Evolutionary conservation across 23 red algal species (phyloP), one percentile per base, ranked within the genome.

Genomic region (Gracilaria domingensis): DNA sequence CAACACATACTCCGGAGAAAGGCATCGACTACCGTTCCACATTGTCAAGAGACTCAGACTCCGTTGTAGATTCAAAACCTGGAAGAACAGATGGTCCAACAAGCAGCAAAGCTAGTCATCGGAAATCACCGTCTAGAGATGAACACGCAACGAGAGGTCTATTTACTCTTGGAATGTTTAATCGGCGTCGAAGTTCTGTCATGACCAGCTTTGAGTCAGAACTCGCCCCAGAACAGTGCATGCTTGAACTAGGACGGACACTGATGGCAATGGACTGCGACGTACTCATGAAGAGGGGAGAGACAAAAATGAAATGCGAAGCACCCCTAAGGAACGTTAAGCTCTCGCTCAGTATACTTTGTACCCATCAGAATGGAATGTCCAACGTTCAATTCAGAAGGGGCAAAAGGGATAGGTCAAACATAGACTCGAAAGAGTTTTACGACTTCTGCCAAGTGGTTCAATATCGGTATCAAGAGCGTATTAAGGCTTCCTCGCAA

Each of bases 251-350:
- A 56, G 90, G 90, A 34, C 39, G 82, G 32, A 86, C 82, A 29
- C 90, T 93, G 11, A 86, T 79, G 64, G 81, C 61, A 49, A 84
- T 93, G 80, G 71, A 78, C 18, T 93, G 90, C 55, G 69, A 61
- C n/a, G 90, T 93, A 49, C 45, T 93, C 59, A 93, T 93, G 90
- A 93, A 93, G 66, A 37, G 76, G n/a, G 81, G 81, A 35, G 90
- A 93, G 47, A 79, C 66, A 2, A 93, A 93, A 48, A 86, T 93
- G 71, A 85, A 86, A 66, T 85, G 81, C 29, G 90, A 93, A 34
- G 81, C 81, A 23, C 90, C 90, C n/a, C 6, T 93, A 24, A 85
- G 58, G 67, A 80, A 80, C 64, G 81, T 75, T 14, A 93, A 64
- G 56, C 59, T 93, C 12, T 67, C 72, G 23, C 34, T 93, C 11